A percentile compares a stretch with the other conserved stretches of the same genome.
Conservation (phyloP, 805 yeast species). For the Metschnikowia bowlesiae region DNA sequence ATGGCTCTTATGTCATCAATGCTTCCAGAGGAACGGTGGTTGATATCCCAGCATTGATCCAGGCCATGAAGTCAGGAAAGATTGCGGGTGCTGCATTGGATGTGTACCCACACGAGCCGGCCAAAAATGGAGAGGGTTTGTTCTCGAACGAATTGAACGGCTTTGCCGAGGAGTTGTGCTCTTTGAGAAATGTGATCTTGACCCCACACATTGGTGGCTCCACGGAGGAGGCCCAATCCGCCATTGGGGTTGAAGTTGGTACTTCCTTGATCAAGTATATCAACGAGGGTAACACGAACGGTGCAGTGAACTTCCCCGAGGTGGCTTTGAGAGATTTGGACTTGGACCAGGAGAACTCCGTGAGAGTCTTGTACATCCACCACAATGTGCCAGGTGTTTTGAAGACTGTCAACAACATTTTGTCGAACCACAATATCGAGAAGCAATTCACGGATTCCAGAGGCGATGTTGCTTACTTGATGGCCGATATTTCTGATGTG, state of each 20-base stretch:
- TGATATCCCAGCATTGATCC: constrained; percentile 89
- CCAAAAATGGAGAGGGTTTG: constrained; percentile 84
- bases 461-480: constrained; percentile 93
- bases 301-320: constrained; percentile 99
- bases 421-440: constrained; percentile 92
- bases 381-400: constrained; percentile 98
- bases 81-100: constrained; percentile 97
- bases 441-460: constrained; percentile 97
- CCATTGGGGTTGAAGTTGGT: constrained; percentile 95
- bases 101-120: constrained; percentile 96
- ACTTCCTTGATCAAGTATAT: constrained; percentile 82
- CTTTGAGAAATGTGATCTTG: constrained; percentile 82
- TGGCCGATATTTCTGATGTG: constrained; percentile 95
- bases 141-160: constrained; percentile 70
- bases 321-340: constrained; percentile 85
- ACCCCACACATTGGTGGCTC: constrained; percentile 99
- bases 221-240: constrained; percentile 97
- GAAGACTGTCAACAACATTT: constrained; percentile 93
- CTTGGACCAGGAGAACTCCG: constrained; percentile 80
- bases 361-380: constrained; percentile 93
- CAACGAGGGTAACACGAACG: constrained; percentile 91
- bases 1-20: constrained; percentile 89
- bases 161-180: constrained; percentile 79
- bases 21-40: constrained; percentile 98
- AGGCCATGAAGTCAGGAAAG: constrained; percentile 88